Percentiles rank a stretch among this genome's conserved stretches.
These are phyloP conservation scores for Suillus weaverae DNA, from an alignment of 768 basidiomycete genomes.

Conservation along the genomic window DNA sequence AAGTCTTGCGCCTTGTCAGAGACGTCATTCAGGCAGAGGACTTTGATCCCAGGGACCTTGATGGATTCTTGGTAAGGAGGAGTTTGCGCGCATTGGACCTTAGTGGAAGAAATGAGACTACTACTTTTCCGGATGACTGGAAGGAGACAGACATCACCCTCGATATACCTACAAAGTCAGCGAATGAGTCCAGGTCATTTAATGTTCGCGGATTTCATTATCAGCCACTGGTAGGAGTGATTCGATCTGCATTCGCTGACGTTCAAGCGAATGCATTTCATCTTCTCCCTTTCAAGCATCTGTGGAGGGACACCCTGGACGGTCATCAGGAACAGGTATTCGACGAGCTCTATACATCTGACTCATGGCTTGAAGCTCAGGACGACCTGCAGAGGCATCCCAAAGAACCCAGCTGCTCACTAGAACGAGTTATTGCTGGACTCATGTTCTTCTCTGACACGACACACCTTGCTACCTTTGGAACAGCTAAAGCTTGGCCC, in stretches of 20 bases:
- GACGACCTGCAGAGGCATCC: conserved; percentile 18
- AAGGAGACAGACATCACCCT: not conserved
- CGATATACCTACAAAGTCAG: not conserved
- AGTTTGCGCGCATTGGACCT: not conserved
- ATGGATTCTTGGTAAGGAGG: not conserved
- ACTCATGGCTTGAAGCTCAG: conserved; percentile 17
- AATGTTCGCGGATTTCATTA: conserved; percentile 15
- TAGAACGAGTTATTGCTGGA: conserved; percentile 10
- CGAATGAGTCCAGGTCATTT: conserved; percentile 1
- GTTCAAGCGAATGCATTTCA: conserved; percentile 16
- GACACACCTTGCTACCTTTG: conserved; percentile 23
- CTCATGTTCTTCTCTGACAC: conserved; percentile 8
- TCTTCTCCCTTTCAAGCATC: conserved; percentile 23
- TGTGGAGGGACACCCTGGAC: conserved; percentile 8
- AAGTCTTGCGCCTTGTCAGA: not conserved
- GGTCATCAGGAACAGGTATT: conserved; percentile 11
- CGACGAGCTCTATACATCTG: conserved; percentile 22
- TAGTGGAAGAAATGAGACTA: not conserved
- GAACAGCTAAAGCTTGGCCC: conserved; percentile 16
- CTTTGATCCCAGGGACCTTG: conserved; percentile 9
- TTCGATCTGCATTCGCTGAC: conserved; percentile 13
- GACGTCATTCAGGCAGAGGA: conserved; percentile 1
- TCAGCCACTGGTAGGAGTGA: conserved; percentile 14
- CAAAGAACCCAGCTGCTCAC: conserved; percentile 11
- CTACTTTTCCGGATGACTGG: not conserved